Evolutionary conservation across 768 basidiomycete species (phyloP), one percentile per base, ranked within the genome.

Genomic region (Ramaria sp.): DNA sequence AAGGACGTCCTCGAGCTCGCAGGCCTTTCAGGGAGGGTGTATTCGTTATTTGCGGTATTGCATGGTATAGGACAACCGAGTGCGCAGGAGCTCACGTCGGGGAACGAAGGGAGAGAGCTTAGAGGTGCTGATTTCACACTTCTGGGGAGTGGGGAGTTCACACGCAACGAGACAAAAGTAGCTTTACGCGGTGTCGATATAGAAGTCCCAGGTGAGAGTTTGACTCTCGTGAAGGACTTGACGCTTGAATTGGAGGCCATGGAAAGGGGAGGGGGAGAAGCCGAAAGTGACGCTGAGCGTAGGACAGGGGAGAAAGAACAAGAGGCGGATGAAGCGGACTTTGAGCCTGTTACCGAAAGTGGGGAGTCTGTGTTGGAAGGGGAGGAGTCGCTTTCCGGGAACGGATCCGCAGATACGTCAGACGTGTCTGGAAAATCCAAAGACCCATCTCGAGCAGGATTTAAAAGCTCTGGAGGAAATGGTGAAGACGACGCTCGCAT

Each of bases 1-100:
- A 98, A 96, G 64, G 95, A 97, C 61, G 71, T 97, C 5, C 80
- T 96, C 22, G 91, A 95, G 65, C 79, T 97, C n/a, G 91, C 92
- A 4, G 95, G 95, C 9, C 80, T 94, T 55, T 96, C 95, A 2
- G 85, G 84, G 27, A 81, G 95, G 43, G 74, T 98, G 12, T 96
- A 94, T 71, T 83, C 83, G 16, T 79, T 98, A 12, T 70, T 96
- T 22, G 88, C 93, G 6, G 86, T 88, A 1, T 71, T 95, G 4
- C 88, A 95, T 69, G 78, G 82, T 61, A 76, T 94, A 24, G 73
- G 76, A 1, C 67, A n/a, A n/a, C n/a, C n/a, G 3, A 8, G 32
- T 34, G 32, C 9, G 32, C 32, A 3, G 2, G 9, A 34, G 8
- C 32, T 13, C 75, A 10, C 69, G 81, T 50, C 72, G 82, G 8